Evolutionary conservation across 768 basidiomycete species (phyloP).

Genomic region (Candolleomyces eurysporus): DNA sequence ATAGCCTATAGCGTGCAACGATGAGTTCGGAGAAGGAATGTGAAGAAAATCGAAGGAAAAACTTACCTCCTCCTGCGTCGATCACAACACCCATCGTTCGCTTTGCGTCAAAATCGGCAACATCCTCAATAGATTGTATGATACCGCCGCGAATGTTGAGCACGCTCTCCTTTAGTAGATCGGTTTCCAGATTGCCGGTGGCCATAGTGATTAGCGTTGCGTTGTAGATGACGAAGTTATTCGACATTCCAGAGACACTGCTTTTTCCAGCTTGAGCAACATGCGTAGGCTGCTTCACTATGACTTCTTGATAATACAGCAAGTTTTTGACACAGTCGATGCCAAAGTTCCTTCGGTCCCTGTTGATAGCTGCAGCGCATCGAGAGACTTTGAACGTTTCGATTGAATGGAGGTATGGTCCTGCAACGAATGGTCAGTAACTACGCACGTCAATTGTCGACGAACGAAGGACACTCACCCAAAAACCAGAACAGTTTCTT

Average conservation of each 20-base stretch:
- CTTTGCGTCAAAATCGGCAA: constrained; percentile 28
- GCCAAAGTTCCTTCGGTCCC: constrained; percentile 56
- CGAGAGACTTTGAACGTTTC: constrained; percentile 49
- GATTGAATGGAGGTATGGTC: constrained; percentile 62
- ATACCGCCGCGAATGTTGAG: constrained; percentile 56
- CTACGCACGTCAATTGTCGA: not conserved
- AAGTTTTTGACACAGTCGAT: constrained; percentile 57
- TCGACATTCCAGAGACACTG: constrained; percentile 13
- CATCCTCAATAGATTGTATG: constrained; percentile 47
- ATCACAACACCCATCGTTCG: constrained; percentile 37
- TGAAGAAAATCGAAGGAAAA: not conserved
- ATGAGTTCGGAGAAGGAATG: not conserved
- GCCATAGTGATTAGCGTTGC: constrained; percentile 73
- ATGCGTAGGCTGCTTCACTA: constrained; percentile 61
- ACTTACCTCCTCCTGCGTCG: constrained; percentile 61
- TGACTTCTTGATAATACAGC: constrained; percentile 56
- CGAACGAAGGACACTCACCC: constrained; percentile 38
- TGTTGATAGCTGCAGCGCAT: constrained; percentile 47
- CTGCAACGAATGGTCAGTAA: constrained; percentile 25
- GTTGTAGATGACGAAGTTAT: constrained; percentile 54
- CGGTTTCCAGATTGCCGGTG: constrained; percentile 43
- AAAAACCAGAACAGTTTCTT: constrained; percentile 71
- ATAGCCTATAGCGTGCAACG: constrained; percentile 40
- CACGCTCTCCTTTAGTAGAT: constrained; percentile 52
- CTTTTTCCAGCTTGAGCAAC: constrained; percentile 53